Evolutionary conservation across 305 asterid genomes (phyloP), one percentile per base, ranked within the genome.

Genomic region (Nicotiana rustica): DNA sequence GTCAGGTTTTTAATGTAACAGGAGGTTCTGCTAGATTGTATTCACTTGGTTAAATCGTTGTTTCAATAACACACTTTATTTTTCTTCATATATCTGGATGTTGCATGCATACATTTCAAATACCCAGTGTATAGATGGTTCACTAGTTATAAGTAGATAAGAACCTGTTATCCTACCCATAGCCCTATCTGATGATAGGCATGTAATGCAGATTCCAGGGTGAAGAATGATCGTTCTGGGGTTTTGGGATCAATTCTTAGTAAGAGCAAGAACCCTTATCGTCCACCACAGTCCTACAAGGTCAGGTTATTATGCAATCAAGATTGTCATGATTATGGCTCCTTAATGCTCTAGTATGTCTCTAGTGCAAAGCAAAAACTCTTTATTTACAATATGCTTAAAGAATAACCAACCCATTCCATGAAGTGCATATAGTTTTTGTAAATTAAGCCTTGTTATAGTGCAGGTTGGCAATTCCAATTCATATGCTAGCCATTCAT

Each of bases 211-310:
- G 80, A 75, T 75, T 52, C 80, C 80, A 52, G 9, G 47, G 31
- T 2, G 49, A 29, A 29, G 65, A 52, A 52, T 15, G 49, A 75
- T 75, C 31, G 17, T 17, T 52, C 66, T 52, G 65, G 49, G 65
- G 15, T 75, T 75, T 52, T 49, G 47, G 80, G 66, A 52, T 55
- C 80, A 29, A 25, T 52, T 55, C 80, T 75, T 29, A 52, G 65
- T 55, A 75, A 75, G 49, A 52, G 80, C 80, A 75, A 75, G 80
- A 75, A 75, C 65, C 80, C 80, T 75, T 75, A 75, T 75, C 80
- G 80, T 75, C 80, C 80, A 75, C 80, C 80, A 75, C 80, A 75
- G 65, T 29, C 56, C 17, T 52, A 25, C 66, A 75, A 75, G 80
- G 80, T 75, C 80, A 52, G 80, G 65, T 29, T 18, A 75, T 52